phyloP scores from a whole-genome alignment of 306 rosid species.

The Hippophae tibetana region DNA sequence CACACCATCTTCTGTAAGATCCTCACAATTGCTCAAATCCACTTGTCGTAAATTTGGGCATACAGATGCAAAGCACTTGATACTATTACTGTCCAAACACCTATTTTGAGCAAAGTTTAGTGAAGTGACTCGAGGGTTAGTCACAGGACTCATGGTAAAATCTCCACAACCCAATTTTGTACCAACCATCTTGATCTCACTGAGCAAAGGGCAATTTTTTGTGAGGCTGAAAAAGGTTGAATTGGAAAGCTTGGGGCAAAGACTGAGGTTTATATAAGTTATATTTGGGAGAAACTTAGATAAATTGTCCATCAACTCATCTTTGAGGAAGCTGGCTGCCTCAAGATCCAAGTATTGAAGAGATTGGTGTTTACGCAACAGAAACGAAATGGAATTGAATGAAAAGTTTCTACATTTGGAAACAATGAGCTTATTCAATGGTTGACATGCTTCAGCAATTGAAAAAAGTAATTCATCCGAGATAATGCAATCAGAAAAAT shows the following conservation, averaged over 20 bases:
- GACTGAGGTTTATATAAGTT: slow-evolving; percentile 36
- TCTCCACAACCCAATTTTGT: slow-evolving; percentile 17
- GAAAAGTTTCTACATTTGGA: slow-evolving; percentile 21
- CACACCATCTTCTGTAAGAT: slow-evolving; percentile 32
- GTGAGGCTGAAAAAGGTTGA: slow-evolving; percentile 34
- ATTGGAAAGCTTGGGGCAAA: slow-evolving; percentile 26
- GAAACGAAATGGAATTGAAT: slow-evolving; percentile 26
- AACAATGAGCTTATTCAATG: slow-evolving; percentile 46
- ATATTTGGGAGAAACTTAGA: slow-evolving; percentile 30
- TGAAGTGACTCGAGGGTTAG: slow-evolving; percentile 28
- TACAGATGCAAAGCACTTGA: slow-evolving; percentile 23
- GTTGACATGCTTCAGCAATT: slow-evolving; percentile 39
- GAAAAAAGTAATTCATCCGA: slow-evolving; percentile 40
- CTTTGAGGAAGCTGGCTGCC: slow-evolving; percentile 24
- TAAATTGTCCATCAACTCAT: slow-evolving; percentile 27
- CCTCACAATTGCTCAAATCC: slow-evolving; percentile 28
- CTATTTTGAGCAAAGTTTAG: slow-evolving; percentile 30
- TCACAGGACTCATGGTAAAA: slow-evolving; percentile 5
- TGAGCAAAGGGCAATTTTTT: slow-evolving; percentile 36
- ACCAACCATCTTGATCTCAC: slow-evolving; percentile 36
- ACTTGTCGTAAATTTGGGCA: slow-evolving; percentile 46
- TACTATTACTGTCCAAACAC: slow-evolving; percentile 12
- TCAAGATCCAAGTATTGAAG: slow-evolving; percentile 47
- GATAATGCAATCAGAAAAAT: slow-evolving; percentile 22
- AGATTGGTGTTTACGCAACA: slow-evolving; percentile 29